phyloP scores from a whole-genome alignment of 768 basidiomycete species.

The Lactarius sanguifluus region DNA sequence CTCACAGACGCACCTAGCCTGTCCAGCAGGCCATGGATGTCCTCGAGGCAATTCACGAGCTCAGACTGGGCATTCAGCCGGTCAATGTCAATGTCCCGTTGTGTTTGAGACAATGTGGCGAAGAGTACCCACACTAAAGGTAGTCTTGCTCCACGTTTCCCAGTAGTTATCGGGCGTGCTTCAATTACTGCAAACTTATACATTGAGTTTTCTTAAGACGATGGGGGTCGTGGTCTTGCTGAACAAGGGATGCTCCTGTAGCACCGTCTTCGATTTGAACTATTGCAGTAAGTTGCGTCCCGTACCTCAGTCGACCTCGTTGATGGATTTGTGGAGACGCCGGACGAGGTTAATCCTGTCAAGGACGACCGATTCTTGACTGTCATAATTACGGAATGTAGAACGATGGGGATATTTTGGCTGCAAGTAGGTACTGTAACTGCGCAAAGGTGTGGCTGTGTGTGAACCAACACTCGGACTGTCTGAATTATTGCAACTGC shows the following conservation, averaged over 20 bases:
- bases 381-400: too few relatives aligned
- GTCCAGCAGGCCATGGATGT: conserved; percentile 53
- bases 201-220: too few relatives aligned
- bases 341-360: too few relatives aligned
- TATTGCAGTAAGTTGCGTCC: too few relatives aligned
- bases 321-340: too few relatives aligned
- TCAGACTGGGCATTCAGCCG: conserved; percentile 42
- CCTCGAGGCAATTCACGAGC: conserved; percentile 44
- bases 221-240: not conserved
- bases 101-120: not conserved
- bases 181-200: conserved; percentile 16
- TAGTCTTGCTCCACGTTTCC: conserved; percentile 16
- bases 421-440: too few relatives aligned
- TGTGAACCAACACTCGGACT: too few relatives aligned
- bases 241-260: not conserved
- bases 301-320: too few relatives aligned
- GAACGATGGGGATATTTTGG: too few relatives aligned
- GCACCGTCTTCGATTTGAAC: not conserved
- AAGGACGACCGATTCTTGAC: too few relatives aligned
- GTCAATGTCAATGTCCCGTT: not conserved
- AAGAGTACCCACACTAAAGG: conserved; percentile 12
- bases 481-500: too few relatives aligned
- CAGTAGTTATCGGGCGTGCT: conserved; percentile 17
- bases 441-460: too few relatives aligned
- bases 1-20: conserved; percentile 54